Conservation (phyloP, 345 rosid species). For the Trapa incisa region DNA sequence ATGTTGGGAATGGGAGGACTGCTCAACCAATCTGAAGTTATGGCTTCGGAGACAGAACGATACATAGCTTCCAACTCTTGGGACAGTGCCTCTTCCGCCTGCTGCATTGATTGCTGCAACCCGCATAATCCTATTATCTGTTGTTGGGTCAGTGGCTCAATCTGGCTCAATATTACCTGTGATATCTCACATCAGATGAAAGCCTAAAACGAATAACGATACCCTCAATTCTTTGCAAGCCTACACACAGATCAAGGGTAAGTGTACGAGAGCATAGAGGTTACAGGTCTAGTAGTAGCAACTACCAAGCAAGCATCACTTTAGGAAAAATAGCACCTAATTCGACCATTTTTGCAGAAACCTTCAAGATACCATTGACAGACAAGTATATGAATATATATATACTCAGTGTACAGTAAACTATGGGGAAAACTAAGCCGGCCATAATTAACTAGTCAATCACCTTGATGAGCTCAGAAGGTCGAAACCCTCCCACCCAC, state of each 20-base stretch:
- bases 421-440: not conserved
- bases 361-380: constrained; percentile 10
- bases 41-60: constrained; percentile 75
- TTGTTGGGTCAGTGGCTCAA: constrained; percentile 83
- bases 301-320: constrained; percentile 27
- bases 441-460: not conserved
- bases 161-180: constrained; percentile 56
- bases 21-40: constrained; percentile 72
- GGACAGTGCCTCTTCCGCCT: constrained; percentile 81
- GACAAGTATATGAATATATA: not conserved
- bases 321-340: constrained; percentile 40
- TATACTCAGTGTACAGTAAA: not conserved
- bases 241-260: constrained; percentile 13
- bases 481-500: no score
- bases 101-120: constrained; percentile 80
- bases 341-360: constrained; percentile 36
- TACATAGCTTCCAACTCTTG: constrained; percentile 78
- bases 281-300: constrained; percentile 6
- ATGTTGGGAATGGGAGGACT: constrained; percentile 70
- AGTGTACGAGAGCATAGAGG: constrained; percentile 10
- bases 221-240: no score
- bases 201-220: not conserved
- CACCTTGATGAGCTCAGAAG: not conserved
- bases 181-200: not conserved
- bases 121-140: constrained; percentile 83